These are phyloP conservation scores for Ophiostoma quercus DNA, from an alignment of 2,329 filamentous ascomycete species.

Conservation along the genomic window DNA sequence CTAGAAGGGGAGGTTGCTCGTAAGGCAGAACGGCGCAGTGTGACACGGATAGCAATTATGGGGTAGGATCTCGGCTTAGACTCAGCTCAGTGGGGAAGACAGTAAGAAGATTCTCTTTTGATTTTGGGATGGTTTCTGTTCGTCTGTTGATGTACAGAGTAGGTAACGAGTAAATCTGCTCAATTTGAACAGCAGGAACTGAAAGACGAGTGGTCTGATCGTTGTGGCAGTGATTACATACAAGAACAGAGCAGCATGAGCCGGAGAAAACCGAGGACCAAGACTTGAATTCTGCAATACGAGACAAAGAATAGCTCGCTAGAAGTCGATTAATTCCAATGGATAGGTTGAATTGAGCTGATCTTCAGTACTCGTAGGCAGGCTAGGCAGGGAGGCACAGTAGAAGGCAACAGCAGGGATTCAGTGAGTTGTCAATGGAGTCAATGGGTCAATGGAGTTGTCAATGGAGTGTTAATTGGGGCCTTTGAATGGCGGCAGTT, in stretches of 20 bases:
- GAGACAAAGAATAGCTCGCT: background rate
- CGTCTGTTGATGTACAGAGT: too few relatives aligned
- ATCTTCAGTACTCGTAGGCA: background rate
- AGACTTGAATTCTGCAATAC: background rate
- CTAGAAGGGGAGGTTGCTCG: background rate
- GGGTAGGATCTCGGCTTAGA: background rate
- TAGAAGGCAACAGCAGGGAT: too few relatives aligned
- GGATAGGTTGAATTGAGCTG: background rate
- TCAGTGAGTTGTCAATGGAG: too few relatives aligned
- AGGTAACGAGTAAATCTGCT: background rate
- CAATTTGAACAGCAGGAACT: background rate
- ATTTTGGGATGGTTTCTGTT: background rate
- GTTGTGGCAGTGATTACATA: background rate
- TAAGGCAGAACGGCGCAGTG: background rate
- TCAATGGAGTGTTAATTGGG: too few relatives aligned
- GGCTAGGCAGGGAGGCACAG: background rate
- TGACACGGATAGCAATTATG: background rate
- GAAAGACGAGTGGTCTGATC: background rate
- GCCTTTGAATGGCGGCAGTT: background rate
- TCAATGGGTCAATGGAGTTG: too few relatives aligned
- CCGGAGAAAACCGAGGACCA: background rate
- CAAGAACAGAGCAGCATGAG: background rate
- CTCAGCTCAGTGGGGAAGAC: background rate
- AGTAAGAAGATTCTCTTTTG: background rate
- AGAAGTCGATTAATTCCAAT: background rate